These are phyloP conservation scores for Talaromyces rugulosus DNA, from an alignment of 2,329 filamentous ascomycete species.

Conservation along the genomic window DNA sequence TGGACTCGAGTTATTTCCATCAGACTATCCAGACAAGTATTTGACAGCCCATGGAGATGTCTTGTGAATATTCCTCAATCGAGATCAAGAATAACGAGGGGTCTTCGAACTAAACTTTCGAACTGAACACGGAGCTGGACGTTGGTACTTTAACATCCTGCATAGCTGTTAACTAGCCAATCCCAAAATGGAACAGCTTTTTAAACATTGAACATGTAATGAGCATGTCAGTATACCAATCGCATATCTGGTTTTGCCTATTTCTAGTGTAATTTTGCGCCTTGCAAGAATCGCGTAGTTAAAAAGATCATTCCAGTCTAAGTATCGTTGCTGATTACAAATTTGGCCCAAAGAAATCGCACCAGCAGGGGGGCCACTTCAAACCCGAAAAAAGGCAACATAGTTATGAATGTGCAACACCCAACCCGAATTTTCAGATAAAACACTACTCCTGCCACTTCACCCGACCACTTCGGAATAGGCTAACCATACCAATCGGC, in stretches of 20 bases:
- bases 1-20: not conserved
- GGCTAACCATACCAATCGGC: constrained; percentile 33
- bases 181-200: not conserved
- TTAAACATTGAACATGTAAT: not conserved
- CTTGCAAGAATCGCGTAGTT: not conserved
- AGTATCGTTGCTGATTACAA: too few relatives aligned
- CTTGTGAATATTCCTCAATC: not conserved
- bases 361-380: too few relatives aligned
- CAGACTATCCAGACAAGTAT: not conserved
- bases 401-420: not conserved
- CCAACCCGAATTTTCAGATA: not conserved
- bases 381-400: not conserved
- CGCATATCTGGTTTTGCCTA: too few relatives aligned
- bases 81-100: not conserved
- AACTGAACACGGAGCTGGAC: not conserved
- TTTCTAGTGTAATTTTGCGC: too few relatives aligned
- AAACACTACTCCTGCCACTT: not conserved
- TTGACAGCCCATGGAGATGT: not conserved
- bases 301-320: too few relatives aligned
- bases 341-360: too few relatives aligned
- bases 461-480: constrained; percentile 26
- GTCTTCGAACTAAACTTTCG: not conserved
- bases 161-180: not conserved
- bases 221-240: not conserved
- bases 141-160: not conserved